A percentile compares a stretch with the other conserved stretches of the same genome.
These are phyloP conservation scores for Cladosporium oxysporum DNA, from an alignment of 2,329 filamentous ascomycete genomes.

Conservation along the genomic window DNA sequence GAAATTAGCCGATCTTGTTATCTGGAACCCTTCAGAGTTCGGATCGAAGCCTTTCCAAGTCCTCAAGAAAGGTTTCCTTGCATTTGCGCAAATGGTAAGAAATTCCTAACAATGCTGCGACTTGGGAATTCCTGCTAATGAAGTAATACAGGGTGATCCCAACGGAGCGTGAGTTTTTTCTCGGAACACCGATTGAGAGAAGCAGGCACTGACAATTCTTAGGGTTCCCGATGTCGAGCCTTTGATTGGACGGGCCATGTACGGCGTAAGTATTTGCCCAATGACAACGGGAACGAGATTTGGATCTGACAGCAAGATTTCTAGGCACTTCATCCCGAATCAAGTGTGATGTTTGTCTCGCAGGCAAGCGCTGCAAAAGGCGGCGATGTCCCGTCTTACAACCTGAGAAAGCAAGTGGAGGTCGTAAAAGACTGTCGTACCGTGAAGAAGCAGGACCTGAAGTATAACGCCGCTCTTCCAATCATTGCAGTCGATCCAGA, in stretches of 20 bases:
- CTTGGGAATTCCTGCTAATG: neutral
- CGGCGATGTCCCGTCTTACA: conserved; percentile 67
- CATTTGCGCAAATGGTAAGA: conserved; percentile 70
- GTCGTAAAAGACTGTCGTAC: conserved; percentile 72
- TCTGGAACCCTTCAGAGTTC: conserved; percentile 84
- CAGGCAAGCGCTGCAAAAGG: conserved; percentile 44
- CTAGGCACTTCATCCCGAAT: conserved; percentile 77
- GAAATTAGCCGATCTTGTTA: conserved; percentile 80
- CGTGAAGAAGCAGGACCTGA: conserved; percentile 84
- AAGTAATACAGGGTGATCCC: neutral
- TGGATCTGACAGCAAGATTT: conserved; percentile 36
- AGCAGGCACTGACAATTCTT: neutral
- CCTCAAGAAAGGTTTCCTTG: conserved; percentile 82
- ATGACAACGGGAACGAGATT: neutral
- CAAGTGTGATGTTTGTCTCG: conserved; percentile 47
- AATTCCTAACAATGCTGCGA: conserved; percentile 40
- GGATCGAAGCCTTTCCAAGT: conserved; percentile 79
- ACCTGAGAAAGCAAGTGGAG: conserved; percentile 74
- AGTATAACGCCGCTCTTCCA: conserved; percentile 78
- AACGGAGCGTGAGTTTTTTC: neutral
- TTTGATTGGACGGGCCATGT: neutral
- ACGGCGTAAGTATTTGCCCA: neutral
- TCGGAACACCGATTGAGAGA: neutral
- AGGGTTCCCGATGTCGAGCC: neutral
- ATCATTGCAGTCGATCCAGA: conserved; percentile 66